phyloP scores from a whole-genome alignment of 1,284 basidiomycete species.

The Coniferiporia weirii region DNA sequence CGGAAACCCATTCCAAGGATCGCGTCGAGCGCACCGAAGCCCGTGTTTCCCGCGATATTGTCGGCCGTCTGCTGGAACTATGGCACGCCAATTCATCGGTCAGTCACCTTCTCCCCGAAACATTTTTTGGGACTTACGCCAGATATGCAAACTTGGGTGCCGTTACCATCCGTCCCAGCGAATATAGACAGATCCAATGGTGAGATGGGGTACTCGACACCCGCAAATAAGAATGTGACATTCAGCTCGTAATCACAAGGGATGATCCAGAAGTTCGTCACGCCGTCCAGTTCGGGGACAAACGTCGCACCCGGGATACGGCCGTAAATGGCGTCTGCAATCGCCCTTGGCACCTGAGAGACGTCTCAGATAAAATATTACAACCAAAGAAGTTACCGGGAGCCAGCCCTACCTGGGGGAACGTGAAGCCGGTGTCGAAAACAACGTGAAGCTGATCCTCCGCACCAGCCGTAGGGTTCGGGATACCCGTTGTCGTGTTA shows the following conservation, averaged over 20 bases:
- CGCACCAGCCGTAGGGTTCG: constrained; percentile 27
- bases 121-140: neutral
- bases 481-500: neutral
- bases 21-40: constrained; percentile 16
- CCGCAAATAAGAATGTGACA: constrained; percentile 53
- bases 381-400: neutral
- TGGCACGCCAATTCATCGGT: neutral
- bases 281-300: constrained; percentile 17
- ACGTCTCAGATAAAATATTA: neutral
- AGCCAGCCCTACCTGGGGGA: constrained; percentile 46
- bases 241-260: constrained; percentile 59
- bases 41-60: neutral
- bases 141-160: neutral
- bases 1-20: constrained; percentile 53
- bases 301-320: constrained; percentile 46
- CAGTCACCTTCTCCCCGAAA: neutral
- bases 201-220: constrained; percentile 43
- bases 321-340: constrained; percentile 54
- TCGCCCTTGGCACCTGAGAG: constrained; percentile 30
- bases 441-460: constrained; percentile 48
- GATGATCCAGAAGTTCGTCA: constrained; percentile 50
- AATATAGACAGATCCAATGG: neutral
- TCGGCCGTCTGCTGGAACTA: neutral
- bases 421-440: constrained; percentile 64
- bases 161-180: neutral